These are phyloP conservation scores for Ramaria rubella DNA, from an alignment of 768 basidiomycete genomes.

Conservation along the genomic window DNA sequence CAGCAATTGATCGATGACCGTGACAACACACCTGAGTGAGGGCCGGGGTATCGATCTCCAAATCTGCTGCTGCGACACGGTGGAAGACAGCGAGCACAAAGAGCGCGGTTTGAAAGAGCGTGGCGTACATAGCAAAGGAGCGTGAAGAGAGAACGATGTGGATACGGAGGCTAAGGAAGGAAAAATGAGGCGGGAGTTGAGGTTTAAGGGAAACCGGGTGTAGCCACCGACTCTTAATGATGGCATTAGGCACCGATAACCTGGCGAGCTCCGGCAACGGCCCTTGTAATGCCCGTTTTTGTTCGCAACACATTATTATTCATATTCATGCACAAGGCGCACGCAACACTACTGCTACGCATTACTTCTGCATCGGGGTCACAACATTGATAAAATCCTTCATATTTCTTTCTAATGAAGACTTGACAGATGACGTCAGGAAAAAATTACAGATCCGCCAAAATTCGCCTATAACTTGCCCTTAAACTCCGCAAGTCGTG, in stretches of 20 bases:
- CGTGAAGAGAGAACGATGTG: constrained; percentile 16
- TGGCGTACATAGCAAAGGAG: constrained; percentile 60
- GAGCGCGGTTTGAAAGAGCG: constrained; percentile 71
- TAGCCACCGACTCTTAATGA: background rate
- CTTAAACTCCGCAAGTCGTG: constrained; percentile 55
- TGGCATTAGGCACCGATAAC: background rate
- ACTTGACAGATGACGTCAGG: too few species aligned
- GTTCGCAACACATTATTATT: too few species aligned
- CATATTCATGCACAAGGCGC: too few species aligned
- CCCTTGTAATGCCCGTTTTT: background rate
- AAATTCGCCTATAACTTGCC: constrained; percentile 29
- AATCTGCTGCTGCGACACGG: constrained; percentile 45
- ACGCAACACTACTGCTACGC: too few species aligned
- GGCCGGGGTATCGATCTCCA: constrained; percentile 45
- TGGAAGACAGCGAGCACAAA: constrained; percentile 35
- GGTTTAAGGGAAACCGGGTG: constrained; percentile 15
- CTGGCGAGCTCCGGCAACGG: background rate
- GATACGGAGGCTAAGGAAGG: constrained; percentile 23
- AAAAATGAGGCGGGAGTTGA: constrained; percentile 22
- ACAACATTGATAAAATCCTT: too few species aligned
- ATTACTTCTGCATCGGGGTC: too few species aligned
- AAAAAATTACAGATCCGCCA: too few species aligned
- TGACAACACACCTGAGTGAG: constrained; percentile 43
- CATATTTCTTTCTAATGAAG: too few species aligned
- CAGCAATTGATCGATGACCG: background rate